These are phyloP conservation scores for Hanseniaspora thailandica DNA, from an alignment of 805 yeast species.

Conservation along the genomic window DNA sequence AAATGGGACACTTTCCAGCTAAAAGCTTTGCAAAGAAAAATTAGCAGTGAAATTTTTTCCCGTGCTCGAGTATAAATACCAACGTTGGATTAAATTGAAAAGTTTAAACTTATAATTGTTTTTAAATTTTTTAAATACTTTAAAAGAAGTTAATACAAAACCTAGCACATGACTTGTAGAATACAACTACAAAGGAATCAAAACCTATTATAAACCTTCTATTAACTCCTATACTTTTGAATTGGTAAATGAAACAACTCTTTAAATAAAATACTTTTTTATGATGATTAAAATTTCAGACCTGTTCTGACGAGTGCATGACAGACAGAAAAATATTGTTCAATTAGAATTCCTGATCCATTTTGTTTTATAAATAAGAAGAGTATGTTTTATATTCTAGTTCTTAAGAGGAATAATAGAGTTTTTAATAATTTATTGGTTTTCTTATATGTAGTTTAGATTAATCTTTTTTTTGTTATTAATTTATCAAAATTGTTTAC, in stretches of 20 bases:
- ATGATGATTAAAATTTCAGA: slow-evolving; percentile 15
- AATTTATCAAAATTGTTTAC: background rate
- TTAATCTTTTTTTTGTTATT: background rate
- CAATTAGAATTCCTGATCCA: slow-evolving; percentile 12
- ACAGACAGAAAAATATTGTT: slow-evolving; percentile 15
- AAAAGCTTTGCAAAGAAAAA: too few relatives aligned
- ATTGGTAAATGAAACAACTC: background rate
- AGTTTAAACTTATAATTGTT: too few relatives aligned
- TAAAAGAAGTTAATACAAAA: too few relatives aligned
- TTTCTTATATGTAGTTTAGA: background rate
- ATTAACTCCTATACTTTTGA: background rate
- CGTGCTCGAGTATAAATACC: too few relatives aligned
- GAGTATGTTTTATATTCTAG: background rate
- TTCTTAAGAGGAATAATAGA: background rate
- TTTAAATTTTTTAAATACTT: too few relatives aligned
- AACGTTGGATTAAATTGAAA: too few relatives aligned
- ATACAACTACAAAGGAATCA: background rate
- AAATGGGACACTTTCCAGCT: background rate
- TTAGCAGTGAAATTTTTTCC: too few relatives aligned
- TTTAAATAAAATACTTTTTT: background rate
- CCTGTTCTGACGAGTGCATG: slow-evolving; percentile 17
- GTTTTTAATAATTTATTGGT: background rate
- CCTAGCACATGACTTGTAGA: background rate
- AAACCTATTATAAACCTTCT: background rate
- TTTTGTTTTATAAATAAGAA: background rate